These are phyloP conservation scores for Bidens hawaiensis DNA, from an alignment of 140 eudicot genomes.

Conservation along the genomic window DNA sequence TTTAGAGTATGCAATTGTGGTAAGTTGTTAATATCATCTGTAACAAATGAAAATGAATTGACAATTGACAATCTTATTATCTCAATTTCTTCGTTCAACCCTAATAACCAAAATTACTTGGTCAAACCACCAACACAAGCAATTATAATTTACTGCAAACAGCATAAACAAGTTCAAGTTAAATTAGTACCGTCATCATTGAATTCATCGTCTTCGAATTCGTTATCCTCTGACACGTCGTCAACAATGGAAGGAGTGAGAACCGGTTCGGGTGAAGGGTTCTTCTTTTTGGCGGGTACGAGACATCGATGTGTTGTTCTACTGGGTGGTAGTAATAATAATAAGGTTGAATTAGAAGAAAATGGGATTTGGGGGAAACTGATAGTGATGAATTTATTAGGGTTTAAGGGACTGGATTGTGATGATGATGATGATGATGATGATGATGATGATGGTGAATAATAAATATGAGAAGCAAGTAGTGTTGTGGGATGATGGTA, in stretches of 20 bases:
- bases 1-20: not conserved
- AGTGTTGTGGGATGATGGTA: too few species aligned
- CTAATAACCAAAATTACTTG: too few species aligned
- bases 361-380: slow-evolving; percentile 13
- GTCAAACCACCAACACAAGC: not conserved
- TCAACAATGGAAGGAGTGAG: slow-evolving; percentile 51
- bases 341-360: slow-evolving; percentile 4
- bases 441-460: too few species aligned
- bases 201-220: slow-evolving; percentile 50
- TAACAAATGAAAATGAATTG: not conserved
- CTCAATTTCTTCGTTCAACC: too few species aligned
- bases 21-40: not conserved
- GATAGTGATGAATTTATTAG: slow-evolving; percentile 11
- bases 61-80: not conserved
- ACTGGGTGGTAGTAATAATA: too few species aligned
- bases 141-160: too few species aligned
- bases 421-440: too few species aligned
- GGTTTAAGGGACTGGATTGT: too few species aligned
- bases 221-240: slow-evolving; percentile 36
- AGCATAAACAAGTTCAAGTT: not conserved
- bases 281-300: slow-evolving; percentile 48
- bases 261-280: slow-evolving; percentile 36
- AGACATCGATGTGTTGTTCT: too few species aligned
- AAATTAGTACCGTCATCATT: slow-evolving; percentile 30
- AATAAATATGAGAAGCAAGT: too few species aligned